Percentiles rank a stretch among this genome's conserved stretches.
phyloP scores from a whole-genome alignment of 495 filamentous ascomycete species.

The Daldinia loculata region DNA sequence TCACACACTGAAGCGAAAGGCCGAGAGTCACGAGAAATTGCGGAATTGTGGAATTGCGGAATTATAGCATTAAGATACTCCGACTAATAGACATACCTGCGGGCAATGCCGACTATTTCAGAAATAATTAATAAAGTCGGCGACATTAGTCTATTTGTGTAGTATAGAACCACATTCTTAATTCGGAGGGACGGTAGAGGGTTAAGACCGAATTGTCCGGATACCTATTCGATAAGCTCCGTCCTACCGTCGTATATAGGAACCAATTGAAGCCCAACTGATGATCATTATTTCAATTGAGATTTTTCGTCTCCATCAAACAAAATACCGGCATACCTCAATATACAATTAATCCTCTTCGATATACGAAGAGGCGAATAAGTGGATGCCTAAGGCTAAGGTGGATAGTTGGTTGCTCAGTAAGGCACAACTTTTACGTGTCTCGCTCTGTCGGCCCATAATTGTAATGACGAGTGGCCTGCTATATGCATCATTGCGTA shows the following conservation, averaged over 20 bases:
- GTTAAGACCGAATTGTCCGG: constrained; percentile 2
- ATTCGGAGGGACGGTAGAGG: not conserved
- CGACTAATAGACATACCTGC: not conserved
- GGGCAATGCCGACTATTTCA: not conserved
- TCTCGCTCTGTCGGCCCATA: not conserved
- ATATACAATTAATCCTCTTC: not conserved
- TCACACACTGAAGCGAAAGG: constrained; percentile 8
- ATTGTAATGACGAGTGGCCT: not conserved
- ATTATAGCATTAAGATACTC: not conserved
- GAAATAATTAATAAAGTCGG: not conserved
- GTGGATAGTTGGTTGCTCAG: not conserved
- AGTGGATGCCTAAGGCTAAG: not conserved
- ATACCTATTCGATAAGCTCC: not conserved
- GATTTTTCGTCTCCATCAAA: not conserved
- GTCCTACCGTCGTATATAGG: not conserved
- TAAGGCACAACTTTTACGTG: not conserved
- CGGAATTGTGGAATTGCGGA: not conserved
- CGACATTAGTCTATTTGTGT: not conserved
- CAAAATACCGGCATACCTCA: not conserved
- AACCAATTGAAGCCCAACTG: not conserved
- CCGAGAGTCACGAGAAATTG: constrained; percentile 9
- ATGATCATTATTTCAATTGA: not conserved
- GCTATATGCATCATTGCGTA: not conserved
- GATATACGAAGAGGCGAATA: not conserved
- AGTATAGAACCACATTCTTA: not conserved